A percentile compares a stretch with the other conserved stretches of the same genome.
phyloP scores from a whole-genome alignment of 208 protist genomes.

The Leishmania braziliensis region DNA sequence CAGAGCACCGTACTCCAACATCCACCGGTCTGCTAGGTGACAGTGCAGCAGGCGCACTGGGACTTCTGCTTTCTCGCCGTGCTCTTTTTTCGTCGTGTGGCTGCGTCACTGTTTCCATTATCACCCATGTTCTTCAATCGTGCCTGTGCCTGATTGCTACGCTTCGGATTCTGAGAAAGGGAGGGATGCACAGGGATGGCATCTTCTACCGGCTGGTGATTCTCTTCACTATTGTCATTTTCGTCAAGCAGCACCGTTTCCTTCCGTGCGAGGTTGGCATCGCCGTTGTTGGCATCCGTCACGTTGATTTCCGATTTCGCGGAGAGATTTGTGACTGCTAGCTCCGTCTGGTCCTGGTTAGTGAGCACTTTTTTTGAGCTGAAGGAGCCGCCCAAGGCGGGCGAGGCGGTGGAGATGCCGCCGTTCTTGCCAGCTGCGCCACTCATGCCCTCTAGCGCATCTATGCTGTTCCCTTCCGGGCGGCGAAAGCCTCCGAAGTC shows the following conservation, averaged over 20 bases:
- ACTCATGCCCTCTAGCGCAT: background rate
- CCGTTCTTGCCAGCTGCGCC: background rate
- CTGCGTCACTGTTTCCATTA: background rate
- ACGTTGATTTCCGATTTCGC: conserved; percentile 5
- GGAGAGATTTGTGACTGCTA: conserved; percentile 20
- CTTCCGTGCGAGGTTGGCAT: background rate
- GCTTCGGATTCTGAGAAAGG: background rate
- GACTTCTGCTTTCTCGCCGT: conserved; percentile 4
- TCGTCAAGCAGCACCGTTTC: background rate
- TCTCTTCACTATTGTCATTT: background rate
- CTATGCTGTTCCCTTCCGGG: conserved; percentile 16
- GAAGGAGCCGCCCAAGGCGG: background rate
- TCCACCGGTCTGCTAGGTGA: background rate
- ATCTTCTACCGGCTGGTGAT: conserved; percentile 27
- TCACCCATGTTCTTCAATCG: background rate
- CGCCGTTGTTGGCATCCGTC: conserved; percentile 1
- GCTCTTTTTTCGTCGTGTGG: background rate
- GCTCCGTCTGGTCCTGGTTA: background rate
- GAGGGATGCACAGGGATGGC: background rate
- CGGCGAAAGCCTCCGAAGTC: conserved; percentile 76
- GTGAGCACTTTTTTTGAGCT: background rate
- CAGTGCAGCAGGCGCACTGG: conserved; percentile 35
- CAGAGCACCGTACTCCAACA: background rate
- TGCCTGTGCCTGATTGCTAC: background rate
- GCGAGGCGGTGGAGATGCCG: background rate